A percentile compares a stretch with the other conserved stretches of the same genome.
Evolutionary conservation across 2,329 filamentous ascomycete species (phyloP).

Genomic region (Penicillium verrucosum): DNA sequence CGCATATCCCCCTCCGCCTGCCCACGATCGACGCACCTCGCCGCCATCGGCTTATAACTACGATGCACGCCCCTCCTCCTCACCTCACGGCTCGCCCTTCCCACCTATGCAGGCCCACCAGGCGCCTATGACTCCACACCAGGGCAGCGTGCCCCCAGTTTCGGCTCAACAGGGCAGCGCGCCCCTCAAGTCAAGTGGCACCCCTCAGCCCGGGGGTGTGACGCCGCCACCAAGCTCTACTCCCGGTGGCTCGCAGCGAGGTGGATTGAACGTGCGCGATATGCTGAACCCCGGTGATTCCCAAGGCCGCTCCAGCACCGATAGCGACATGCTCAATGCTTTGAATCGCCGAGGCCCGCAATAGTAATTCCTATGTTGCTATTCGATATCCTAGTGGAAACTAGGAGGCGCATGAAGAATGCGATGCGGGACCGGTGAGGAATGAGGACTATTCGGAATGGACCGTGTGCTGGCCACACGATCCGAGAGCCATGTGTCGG

Average conservation of each 20-base stretch:
- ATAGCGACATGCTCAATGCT: slow-evolving; percentile 51
- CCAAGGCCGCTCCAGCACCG: slow-evolving; percentile 43
- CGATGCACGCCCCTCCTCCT: slow-evolving; percentile 41
- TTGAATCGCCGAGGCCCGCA: slow-evolving; percentile 42
- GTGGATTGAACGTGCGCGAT: slow-evolving; percentile 48
- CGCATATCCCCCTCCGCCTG: slow-evolving; percentile 31
- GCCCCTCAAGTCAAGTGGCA: slow-evolving; percentile 1
- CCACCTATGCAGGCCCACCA: slow-evolving; percentile 34
- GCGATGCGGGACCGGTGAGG: not conserved
- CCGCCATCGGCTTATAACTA: slow-evolving; percentile 46
- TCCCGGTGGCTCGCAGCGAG: slow-evolving; percentile 34
- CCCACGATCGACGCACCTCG: slow-evolving; percentile 43
- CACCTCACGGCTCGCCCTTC: slow-evolving; percentile 43
- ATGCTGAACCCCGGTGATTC: slow-evolving; percentile 46
- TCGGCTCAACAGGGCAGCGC: not conserved
- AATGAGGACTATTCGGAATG: slow-evolving; percentile 11
- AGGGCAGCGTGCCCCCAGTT: slow-evolving; percentile 9
- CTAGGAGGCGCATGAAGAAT: not conserved
- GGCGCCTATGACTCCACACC: slow-evolving; percentile 25
- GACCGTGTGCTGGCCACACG: slow-evolving; percentile 27
- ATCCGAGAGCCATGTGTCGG: slow-evolving; percentile 19
- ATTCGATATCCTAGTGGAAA: not conserved
- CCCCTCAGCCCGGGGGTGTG: slow-evolving; percentile 25
- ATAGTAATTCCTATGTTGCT: slow-evolving; percentile 20
- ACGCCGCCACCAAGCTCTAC: slow-evolving; percentile 42